These are phyloP conservation scores for Angophora floribunda DNA, from an alignment of 345 rosid species.

Conservation along the genomic window DNA sequence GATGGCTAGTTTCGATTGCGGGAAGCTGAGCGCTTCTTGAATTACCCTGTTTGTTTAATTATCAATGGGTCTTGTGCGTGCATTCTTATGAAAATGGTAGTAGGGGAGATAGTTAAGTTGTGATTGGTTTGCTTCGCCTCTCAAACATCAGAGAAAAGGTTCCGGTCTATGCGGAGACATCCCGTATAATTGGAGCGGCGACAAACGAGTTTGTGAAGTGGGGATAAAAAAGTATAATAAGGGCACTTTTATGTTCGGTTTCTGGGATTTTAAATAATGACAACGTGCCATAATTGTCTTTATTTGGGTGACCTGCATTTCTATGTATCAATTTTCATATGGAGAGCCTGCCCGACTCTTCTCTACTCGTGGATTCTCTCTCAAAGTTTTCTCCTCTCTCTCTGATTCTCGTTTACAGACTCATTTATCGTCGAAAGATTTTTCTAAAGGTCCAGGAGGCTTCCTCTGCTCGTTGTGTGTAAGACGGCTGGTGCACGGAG, in stretches of 20 bases:
- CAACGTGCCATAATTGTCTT: background rate
- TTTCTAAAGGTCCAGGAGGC: too few relatives aligned
- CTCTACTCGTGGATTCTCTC: too few relatives aligned
- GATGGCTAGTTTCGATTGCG: background rate
- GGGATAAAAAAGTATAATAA: background rate
- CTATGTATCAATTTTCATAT: background rate
- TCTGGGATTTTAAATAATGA: background rate
- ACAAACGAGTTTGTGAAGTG: background rate
- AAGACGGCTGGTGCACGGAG: too few relatives aligned
- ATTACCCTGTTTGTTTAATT: background rate
- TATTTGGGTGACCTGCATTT: background rate
- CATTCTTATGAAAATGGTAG: background rate
- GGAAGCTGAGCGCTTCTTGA: background rate
- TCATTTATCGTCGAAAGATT: too few relatives aligned
- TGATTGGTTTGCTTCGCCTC: background rate
- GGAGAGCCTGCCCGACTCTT: background rate
- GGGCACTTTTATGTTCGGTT: background rate
- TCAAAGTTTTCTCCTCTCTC: too few relatives aligned
- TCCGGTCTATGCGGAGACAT: background rate
- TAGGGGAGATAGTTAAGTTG: background rate
- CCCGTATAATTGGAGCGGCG: too few relatives aligned
- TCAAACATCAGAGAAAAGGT: constrained; percentile 26
- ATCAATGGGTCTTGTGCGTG: background rate
- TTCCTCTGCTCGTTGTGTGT: too few relatives aligned
- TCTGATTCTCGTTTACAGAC: too few relatives aligned